Percentiles rank a stretch among this genome's conserved stretches.
Evolutionary conservation across 768 basidiomycete species (phyloP).

Genomic region (Collybia nuda): DNA sequence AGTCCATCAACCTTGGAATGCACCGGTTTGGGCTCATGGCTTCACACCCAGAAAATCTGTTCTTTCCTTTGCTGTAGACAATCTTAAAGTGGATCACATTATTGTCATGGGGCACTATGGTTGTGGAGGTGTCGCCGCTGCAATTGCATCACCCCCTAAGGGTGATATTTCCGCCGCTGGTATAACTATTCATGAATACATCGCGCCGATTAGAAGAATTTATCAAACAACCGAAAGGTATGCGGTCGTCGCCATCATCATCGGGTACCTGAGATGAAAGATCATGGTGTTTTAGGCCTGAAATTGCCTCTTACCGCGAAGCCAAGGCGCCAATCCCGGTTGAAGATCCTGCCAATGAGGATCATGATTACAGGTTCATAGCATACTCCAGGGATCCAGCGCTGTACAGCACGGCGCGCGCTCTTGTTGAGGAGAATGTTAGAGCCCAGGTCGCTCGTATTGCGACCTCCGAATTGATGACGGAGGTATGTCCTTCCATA

Average conservation of each 20-base stretch:
- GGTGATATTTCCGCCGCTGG: neutral
- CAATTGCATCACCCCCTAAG: slow-evolving; percentile 25
- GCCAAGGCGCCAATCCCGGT: neutral
- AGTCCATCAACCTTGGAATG: slow-evolving; percentile 6
- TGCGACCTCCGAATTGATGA: slow-evolving; percentile 14
- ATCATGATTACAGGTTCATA: neutral
- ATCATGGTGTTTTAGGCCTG: slow-evolving; percentile 33
- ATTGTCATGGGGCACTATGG: slow-evolving; percentile 46
- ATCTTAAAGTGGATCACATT: slow-evolving; percentile 35
- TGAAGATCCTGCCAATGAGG: neutral
- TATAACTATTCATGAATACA: slow-evolving; percentile 35
- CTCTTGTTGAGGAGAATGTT: slow-evolving; percentile 44
- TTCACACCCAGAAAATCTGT: slow-evolving; percentile 24
- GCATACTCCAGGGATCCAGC: neutral
- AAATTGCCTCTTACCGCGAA: slow-evolving; percentile 5
- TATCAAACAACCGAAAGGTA: slow-evolving; percentile 33
- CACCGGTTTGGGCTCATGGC: neutral
- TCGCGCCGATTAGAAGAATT: slow-evolving; percentile 35
- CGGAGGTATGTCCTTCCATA: slow-evolving; percentile 12
- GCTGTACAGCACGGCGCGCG: slow-evolving; percentile 28
- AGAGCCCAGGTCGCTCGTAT: slow-evolving; percentile 24
- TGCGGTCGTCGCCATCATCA: neutral
- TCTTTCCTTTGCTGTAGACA: slow-evolving; percentile 36
- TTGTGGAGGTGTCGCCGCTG: slow-evolving; percentile 40
- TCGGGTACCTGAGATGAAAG: slow-evolving; percentile 23